These are phyloP conservation scores for Plasmodium vivax DNA, from an alignment of 169 alveolate genomes.

Conservation along the genomic window DNA sequence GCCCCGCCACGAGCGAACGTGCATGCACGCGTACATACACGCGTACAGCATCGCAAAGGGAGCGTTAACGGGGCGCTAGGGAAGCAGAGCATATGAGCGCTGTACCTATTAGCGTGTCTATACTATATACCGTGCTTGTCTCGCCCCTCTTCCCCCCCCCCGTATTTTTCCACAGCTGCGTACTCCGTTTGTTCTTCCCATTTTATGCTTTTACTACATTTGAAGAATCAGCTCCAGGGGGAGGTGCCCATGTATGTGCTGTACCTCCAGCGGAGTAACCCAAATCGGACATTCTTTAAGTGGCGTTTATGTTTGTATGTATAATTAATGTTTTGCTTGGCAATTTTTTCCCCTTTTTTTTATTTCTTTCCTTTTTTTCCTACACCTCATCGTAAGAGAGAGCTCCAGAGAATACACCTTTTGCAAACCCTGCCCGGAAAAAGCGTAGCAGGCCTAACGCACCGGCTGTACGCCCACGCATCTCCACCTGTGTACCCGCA, in stretches of 20 bases:
- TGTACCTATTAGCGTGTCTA: background rate
- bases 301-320: background rate
- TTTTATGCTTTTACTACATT: background rate
- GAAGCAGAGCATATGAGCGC: background rate
- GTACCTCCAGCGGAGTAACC: background rate
- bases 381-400: background rate
- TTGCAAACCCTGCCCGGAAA: background rate
- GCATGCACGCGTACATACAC: slow-evolving; percentile 1
- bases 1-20: background rate
- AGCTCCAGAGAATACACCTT: background rate
- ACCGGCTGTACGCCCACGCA: background rate
- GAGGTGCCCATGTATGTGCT: background rate
- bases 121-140: background rate
- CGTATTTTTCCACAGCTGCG: background rate
- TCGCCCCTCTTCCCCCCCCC: background rate
- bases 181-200: background rate
- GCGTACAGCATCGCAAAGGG: background rate
- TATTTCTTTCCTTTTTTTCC: background rate
- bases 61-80: background rate
- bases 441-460: background rate
- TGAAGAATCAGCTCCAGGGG: background rate
- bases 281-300: background rate
- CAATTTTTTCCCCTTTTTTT: background rate
- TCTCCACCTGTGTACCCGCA: background rate
- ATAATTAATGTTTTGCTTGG: background rate